A percentile compares a stretch with the other conserved stretches of the same genome.
These are phyloP conservation scores for Paspalum notatum DNA, from an alignment of 176 grass and related monocot genomes.

Conservation along the genomic window DNA sequence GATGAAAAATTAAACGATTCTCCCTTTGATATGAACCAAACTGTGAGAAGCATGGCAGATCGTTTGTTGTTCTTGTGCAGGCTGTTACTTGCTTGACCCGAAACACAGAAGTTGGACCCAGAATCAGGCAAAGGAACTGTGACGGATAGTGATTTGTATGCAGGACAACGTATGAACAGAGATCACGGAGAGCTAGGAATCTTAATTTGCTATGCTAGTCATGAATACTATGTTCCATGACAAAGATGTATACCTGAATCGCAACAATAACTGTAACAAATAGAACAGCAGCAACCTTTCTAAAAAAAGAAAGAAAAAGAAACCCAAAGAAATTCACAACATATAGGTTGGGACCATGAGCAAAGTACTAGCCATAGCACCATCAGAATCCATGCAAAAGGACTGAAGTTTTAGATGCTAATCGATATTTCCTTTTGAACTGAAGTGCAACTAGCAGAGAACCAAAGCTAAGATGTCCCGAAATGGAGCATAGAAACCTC, in stretches of 20 bases:
- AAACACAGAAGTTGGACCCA: conserved; percentile 29
- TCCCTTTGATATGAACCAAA: background rate
- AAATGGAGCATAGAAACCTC: conserved; percentile 8
- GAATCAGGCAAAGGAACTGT: background rate
- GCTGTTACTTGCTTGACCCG: conserved; percentile 14
- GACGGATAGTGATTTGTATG: conserved; percentile 14
- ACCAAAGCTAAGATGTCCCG: conserved; percentile 13
- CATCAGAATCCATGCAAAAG: conserved; percentile 17
- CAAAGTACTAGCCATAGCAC: background rate
- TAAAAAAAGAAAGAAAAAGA: background rate
- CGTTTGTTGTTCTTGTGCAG: conserved; percentile 5
- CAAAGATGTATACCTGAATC: background rate
- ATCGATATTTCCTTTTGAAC: background rate
- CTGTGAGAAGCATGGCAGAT: background rate
- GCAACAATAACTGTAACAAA: background rate
- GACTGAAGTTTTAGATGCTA: conserved; percentile 4
- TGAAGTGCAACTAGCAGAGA: background rate
- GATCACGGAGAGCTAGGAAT: background rate
- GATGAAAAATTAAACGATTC: background rate
- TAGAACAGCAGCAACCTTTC: background rate
- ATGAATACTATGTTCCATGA: background rate
- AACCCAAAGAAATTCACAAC: background rate
- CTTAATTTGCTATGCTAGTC: background rate
- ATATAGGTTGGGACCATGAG: background rate
- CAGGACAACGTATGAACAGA: conserved; percentile 34